Conservation (phyloP, 2,329 filamentous ascomycete genomes). For the Sordariomycetes sp. region DNA sequence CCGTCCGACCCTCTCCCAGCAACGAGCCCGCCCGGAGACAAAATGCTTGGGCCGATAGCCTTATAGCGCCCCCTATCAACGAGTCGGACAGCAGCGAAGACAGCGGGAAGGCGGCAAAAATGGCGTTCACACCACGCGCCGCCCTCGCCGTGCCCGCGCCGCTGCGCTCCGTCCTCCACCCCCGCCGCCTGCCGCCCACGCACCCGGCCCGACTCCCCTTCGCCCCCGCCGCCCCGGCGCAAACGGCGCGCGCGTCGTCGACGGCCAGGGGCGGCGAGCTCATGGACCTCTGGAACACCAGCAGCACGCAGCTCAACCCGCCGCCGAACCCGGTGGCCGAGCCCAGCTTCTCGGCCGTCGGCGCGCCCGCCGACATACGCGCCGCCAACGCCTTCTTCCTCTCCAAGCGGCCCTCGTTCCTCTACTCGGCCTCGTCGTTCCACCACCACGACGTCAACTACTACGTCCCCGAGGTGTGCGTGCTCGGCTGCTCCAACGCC, state of each 20-base stretch:
- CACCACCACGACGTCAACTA: constrained; percentile 39
- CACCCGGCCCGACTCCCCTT: not conserved
- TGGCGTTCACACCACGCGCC: not conserved
- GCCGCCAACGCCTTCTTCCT: constrained; percentile 1
- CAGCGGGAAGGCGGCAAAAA: not conserved
- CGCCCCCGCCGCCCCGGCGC: not conserved
- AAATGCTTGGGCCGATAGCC: not conserved
- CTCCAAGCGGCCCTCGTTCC: constrained; percentile 19
- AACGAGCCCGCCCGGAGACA: not conserved
- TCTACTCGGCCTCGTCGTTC: constrained; percentile 39
- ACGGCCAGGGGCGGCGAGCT: not conserved
- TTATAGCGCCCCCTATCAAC: not conserved
- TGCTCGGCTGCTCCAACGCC: constrained; percentile 81
- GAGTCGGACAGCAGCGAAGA: not conserved
- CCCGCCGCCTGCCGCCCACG: not conserved
- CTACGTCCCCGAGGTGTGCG: constrained; percentile 52
- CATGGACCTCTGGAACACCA: not conserved
- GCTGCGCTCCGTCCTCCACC: not conserved
- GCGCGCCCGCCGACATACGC: not conserved
- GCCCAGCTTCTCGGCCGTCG: not conserved
- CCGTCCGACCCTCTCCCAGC: not conserved
- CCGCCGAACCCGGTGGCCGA: not conserved
- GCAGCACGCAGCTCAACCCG: not conserved
- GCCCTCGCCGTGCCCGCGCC: not conserved
- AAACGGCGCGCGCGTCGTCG: not conserved